Evolutionary conservation across 495 filamentous ascomycete genomes (phyloP).

Genomic region (Venustampulla echinocandica): DNA sequence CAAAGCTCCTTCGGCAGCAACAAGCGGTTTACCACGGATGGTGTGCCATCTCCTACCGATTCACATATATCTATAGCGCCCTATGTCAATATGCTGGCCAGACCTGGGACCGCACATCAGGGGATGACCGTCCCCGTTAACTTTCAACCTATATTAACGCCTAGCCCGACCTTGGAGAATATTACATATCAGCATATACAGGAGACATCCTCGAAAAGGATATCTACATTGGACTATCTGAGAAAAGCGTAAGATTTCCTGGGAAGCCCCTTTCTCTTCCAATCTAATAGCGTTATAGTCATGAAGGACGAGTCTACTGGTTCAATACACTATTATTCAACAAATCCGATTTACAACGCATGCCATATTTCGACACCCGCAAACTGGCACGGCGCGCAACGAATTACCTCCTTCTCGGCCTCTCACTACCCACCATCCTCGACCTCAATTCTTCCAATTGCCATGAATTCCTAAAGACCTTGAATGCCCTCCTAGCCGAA

Average conservation of each 20-base stretch:
- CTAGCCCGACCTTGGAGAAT: conserved; percentile 46
- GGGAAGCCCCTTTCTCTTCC: background rate
- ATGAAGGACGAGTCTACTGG: conserved; percentile 93
- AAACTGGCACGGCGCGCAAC: conserved; percentile 80
- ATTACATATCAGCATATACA: conserved; percentile 74
- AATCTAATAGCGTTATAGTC: conserved; percentile 52
- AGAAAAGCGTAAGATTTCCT: conserved; percentile 70
- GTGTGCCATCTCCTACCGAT: conserved; percentile 9
- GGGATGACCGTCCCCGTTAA: conserved; percentile 1
- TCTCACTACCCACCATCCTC: conserved; percentile 80
- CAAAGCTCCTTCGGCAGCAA: too few relatives aligned
- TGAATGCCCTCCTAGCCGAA: conserved; percentile 79
- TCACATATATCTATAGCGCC: conserved; percentile 15
- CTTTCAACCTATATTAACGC: conserved; percentile 30
- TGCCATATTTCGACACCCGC: conserved; percentile 76
- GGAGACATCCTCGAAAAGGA: conserved; percentile 81
- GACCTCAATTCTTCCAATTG: conserved; percentile 73
- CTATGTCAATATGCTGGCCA: conserved; percentile 21
- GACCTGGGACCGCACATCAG: conserved; percentile 17
- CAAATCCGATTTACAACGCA: conserved; percentile 65
- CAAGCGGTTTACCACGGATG: too few relatives aligned
- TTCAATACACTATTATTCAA: conserved; percentile 93
- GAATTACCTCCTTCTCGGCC: conserved; percentile 85
- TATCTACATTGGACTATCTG: conserved; percentile 92
- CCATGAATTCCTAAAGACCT: conserved; percentile 74